A percentile compares a stretch with the other conserved stretches of the same genome.
Conservation (phyloP, 2,329 filamentous ascomycete genomes). For the Aspergillus floridensis region DNA sequence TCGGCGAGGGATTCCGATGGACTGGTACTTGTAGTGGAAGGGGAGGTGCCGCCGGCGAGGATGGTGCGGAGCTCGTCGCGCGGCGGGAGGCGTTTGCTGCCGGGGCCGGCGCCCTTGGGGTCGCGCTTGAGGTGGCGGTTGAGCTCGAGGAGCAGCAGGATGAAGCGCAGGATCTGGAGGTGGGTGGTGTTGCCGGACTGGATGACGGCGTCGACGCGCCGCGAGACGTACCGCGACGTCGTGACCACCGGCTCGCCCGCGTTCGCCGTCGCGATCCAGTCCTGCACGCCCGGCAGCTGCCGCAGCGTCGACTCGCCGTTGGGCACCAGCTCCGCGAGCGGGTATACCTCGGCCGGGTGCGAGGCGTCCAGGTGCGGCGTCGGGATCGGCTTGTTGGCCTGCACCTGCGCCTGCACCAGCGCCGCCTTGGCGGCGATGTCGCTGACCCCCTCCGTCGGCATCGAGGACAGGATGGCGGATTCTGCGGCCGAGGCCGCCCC, state of each 20-base stretch:
- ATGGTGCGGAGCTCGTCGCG: slow-evolving; percentile 41
- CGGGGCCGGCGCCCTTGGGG: slow-evolving; percentile 27
- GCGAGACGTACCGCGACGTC: slow-evolving; percentile 45
- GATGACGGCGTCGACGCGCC: slow-evolving; percentile 41
- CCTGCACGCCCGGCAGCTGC: slow-evolving; percentile 41
- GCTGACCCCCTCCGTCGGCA: slow-evolving; percentile 35
- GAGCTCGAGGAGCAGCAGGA: slow-evolving; percentile 46
- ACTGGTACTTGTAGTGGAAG: slow-evolving; percentile 1
- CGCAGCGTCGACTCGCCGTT: slow-evolving; percentile 41
- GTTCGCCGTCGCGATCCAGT: slow-evolving; percentile 42
- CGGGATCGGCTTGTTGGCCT: slow-evolving; percentile 48
- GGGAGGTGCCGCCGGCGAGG: slow-evolving; percentile 28
- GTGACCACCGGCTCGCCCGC: slow-evolving; percentile 36
- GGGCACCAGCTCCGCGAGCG: slow-evolving; percentile 43
- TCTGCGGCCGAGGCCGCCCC: slow-evolving; percentile 39
- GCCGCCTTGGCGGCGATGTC: slow-evolving; percentile 33
- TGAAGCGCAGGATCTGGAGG: slow-evolving; percentile 46
- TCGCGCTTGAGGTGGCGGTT: slow-evolving; percentile 28
- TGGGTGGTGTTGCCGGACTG: slow-evolving; percentile 40
- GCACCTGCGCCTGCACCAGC: slow-evolving; percentile 41
- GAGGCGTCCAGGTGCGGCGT: slow-evolving; percentile 42
- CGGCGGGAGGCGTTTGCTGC: slow-evolving; percentile 41
- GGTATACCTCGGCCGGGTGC: slow-evolving; percentile 48
- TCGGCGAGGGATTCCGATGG: slow-evolving; percentile 31
- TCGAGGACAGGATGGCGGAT: slow-evolving; percentile 43